Percentiles rank a stretch among this genome's conserved stretches.
phyloP scores from a whole-genome alignment of 169 alveolate species.

The Cryptosporidium sp. region DNA sequence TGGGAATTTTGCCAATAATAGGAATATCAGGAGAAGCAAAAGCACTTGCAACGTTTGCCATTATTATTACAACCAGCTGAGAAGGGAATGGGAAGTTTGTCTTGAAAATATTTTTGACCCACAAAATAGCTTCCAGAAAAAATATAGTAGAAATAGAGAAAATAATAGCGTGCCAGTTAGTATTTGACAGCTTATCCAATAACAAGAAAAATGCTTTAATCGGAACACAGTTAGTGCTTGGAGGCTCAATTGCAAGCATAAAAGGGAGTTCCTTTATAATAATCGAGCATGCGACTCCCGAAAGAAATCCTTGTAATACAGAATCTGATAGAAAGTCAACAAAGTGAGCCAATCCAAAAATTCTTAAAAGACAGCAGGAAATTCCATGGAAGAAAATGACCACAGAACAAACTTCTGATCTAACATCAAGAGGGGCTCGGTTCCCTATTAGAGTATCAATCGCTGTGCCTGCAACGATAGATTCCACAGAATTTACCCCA shows the following conservation, averaged over 20 bases:
- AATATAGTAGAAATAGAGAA: slow-evolving; percentile 45
- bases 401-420: slow-evolving; percentile 40
- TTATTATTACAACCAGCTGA: slow-evolving; percentile 36
- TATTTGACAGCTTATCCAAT: neutral
- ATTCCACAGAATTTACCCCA: slow-evolving; percentile 62
- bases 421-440: slow-evolving; percentile 19
- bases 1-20: slow-evolving; percentile 30
- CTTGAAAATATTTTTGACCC: slow-evolving; percentile 24
- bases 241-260: slow-evolving; percentile 61
- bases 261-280: slow-evolving; percentile 61
- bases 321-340: slow-evolving; percentile 67
- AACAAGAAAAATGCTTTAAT: slow-evolving; percentile 23
- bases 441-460: slow-evolving; percentile 35
- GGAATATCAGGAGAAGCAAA: slow-evolving; percentile 53
- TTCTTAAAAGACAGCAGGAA: slow-evolving; percentile 57
- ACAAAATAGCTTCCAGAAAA: slow-evolving; percentile 24
- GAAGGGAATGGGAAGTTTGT: slow-evolving; percentile 66
- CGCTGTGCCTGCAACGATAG: slow-evolving; percentile 61
- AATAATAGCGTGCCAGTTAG: slow-evolving; percentile 45
- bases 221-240: slow-evolving; percentile 42
- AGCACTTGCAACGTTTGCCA: slow-evolving; percentile 51
- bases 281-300: slow-evolving; percentile 65
- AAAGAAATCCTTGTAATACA: slow-evolving; percentile 53
- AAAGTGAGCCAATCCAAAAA: slow-evolving; percentile 57
- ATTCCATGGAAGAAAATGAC: slow-evolving; percentile 51